A percentile compares a stretch with the other conserved stretches of the same genome.
Evolutionary conservation across 306 rosid species (phyloP).

Genomic region (Parietaria judaica): DNA sequence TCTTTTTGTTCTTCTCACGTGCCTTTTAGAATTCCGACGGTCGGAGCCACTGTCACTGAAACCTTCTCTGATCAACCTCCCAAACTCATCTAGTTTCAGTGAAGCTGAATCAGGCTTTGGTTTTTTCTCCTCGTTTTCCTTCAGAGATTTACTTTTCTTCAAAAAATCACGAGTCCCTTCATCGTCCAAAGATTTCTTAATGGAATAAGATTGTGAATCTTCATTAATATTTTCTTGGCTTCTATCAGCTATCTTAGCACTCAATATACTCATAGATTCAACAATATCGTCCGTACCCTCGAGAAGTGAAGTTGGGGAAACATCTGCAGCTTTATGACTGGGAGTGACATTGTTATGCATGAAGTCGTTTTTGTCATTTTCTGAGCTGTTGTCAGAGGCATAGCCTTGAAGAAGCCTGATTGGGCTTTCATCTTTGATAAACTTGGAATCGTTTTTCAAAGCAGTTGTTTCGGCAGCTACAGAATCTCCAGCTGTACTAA

Average conservation of each 20-base stretch:
- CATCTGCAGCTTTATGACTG: background rate
- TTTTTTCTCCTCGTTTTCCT: constrained; percentile 34
- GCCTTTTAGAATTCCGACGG: constrained; percentile 37
- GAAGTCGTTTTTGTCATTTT: constrained; percentile 38
- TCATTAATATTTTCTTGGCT: constrained; percentile 26
- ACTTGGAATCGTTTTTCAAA: constrained; percentile 25
- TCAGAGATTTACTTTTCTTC: constrained; percentile 26
- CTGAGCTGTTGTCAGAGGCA: constrained; percentile 70
- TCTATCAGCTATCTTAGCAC: constrained; percentile 27
- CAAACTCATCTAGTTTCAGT: constrained; percentile 69
- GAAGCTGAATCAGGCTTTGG: constrained; percentile 32
- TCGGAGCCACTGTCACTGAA: constrained; percentile 62
- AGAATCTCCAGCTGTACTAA: constrained; percentile 20
- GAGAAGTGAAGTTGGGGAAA: too few relatives aligned
- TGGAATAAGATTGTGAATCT: constrained; percentile 29
- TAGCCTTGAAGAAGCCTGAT: constrained; percentile 78
- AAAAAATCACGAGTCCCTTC: constrained; percentile 24
- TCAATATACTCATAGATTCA: constrained; percentile 18
- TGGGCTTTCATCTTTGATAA: constrained; percentile 43
- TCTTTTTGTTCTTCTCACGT: constrained; percentile 29
- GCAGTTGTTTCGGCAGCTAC: constrained; percentile 23
- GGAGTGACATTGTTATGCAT: constrained; percentile 27
- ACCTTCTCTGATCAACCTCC: constrained; percentile 70
- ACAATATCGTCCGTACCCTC: constrained; percentile 16
- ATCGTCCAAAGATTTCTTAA: constrained; percentile 25